Evolutionary conservation across 208 protist species (phyloP), one percentile per base, ranked within the genome.

Genomic region (Naegleria lovaniensis): DNA sequence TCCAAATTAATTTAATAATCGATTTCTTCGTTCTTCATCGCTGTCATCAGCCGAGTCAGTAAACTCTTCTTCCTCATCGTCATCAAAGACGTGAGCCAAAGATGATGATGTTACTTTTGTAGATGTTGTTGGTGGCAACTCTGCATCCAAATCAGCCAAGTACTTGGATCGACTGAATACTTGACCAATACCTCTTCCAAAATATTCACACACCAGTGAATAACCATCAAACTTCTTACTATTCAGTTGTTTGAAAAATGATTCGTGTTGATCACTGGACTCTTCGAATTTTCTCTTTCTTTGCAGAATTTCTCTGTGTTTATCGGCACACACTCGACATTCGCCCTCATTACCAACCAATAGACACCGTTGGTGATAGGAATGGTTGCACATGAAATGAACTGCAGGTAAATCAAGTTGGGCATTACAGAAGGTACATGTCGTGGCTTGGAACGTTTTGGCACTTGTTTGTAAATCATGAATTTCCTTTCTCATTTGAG

Each of bases 341-440:
- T 94, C 95, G 40, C 90, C 19, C 3, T 93, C 92, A 76, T 93
- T 91, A 90, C 91, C 91, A 16, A 67, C 55, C 11, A 67, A 29
- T 15, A 85, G 67, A 92, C 97, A 99, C 89, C 95, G 93, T 85
- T 96, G 94, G 91, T 98, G 97, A 92, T 98, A 98, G 39, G 95
- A 97, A 93, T 99, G 97, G 90, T 92, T 91, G 93, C 97, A 99
- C 67, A 98, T 89, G 90, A 99, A 98, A 91, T 99, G 97, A 83
- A 99, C 94, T 0, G 95, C 92, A 29, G 97, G 98, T n/a, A 98
- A 92, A 67, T 98, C 97, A 22, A 99, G 94, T 7, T 94, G 89
- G 79, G 90, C 83, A 22, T 92, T 89, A 93, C 97, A 99, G 40
- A 92, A 93, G 13, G 90, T 92, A 92, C 98, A 99, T 52, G 96